Evolutionary conservation across 163 green algal genomes (phyloP).

Genomic region (Volvox carteri): DNA sequence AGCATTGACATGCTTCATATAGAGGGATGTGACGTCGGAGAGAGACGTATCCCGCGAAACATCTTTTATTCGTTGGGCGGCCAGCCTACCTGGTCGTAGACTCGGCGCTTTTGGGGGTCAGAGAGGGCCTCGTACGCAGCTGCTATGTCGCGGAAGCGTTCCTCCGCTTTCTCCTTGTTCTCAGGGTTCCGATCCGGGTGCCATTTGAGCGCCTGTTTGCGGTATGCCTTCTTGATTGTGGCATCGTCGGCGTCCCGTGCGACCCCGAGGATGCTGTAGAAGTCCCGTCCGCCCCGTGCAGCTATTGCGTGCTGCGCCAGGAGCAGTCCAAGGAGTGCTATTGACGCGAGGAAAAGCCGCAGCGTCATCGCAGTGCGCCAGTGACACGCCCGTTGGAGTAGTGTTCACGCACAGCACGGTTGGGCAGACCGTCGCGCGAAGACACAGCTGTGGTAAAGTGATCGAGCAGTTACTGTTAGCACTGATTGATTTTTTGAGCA

Average conservation of each 20-base stretch:
- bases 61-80: no score
- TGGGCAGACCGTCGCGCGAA: neutral
- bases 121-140: slow-evolving; percentile 88
- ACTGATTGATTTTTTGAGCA: no score
- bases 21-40: no score
- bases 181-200: slow-evolving; percentile 91
- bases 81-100: slow-evolving; percentile 85
- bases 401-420: neutral
- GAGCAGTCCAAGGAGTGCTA: neutral
- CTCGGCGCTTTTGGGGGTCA: slow-evolving; percentile 82
- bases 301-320: slow-evolving; percentile 2
- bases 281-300: slow-evolving; percentile 18
- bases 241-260: slow-evolving; percentile 76
- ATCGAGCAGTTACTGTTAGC: no score
- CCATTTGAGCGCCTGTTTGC: slow-evolving; percentile 75
- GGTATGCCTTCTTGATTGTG: slow-evolving; percentile 89
- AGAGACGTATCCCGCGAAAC: no score
- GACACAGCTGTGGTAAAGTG: neutral
- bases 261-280: slow-evolving; percentile 69
- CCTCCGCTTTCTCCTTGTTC: slow-evolving; percentile 87
- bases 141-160: slow-evolving; percentile 83
- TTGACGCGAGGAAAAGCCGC: neutral
- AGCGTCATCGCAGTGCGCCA: neutral
- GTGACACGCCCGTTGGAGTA: neutral
- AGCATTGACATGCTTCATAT: no score